Percentiles rank a stretch among this genome's conserved stretches.
These are phyloP conservation scores for Salvia splendens DNA, from an alignment of 257 asterid species.

Conservation along the genomic window DNA sequence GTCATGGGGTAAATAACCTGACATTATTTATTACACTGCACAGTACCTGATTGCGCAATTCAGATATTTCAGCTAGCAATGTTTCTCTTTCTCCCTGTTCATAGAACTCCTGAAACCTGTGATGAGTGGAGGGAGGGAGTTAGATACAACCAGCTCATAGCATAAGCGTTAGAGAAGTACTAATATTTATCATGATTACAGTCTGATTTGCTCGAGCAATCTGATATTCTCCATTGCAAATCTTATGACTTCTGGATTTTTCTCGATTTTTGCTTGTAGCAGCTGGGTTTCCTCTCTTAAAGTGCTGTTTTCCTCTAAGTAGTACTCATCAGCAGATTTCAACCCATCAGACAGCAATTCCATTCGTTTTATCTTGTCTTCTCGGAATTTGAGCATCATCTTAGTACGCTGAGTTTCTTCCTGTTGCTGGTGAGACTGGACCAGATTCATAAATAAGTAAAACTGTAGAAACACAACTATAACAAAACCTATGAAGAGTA, in stretches of 20 bases:
- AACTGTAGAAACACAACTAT: constrained; percentile 10
- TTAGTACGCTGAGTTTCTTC: constrained; percentile 56
- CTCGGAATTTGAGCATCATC: constrained; percentile 56
- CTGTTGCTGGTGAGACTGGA: constrained; percentile 57
- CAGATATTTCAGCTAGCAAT: constrained; percentile 54
- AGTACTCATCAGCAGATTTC: constrained; percentile 49
- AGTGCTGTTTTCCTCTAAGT: constrained; percentile 51
- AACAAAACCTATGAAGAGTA: neutral
- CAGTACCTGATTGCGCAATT: constrained; percentile 55
- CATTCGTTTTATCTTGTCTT: constrained; percentile 56
- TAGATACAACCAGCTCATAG: constrained; percentile 17
- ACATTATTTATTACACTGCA: neutral
- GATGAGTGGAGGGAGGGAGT: constrained; percentile 25
- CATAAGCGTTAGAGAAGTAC: constrained; percentile 19
- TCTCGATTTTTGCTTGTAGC: constrained; percentile 47
- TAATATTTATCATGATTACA: constrained; percentile 38
- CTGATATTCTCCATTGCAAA: constrained; percentile 51
- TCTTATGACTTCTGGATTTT: constrained; percentile 47
- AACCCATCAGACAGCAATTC: constrained; percentile 53
- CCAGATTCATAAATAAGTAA: constrained; percentile 18
- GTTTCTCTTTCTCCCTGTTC: constrained; percentile 56
- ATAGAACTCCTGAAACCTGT: constrained; percentile 54
- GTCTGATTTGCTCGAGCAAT: constrained; percentile 49
- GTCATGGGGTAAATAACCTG: constrained; percentile 22
- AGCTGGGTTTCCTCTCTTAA: constrained; percentile 55